Percentiles rank a stretch among this genome's conserved stretches.
Evolutionary conservation across 1,284 basidiomycete genomes (phyloP).

Genomic region (Boletellus dicymbophilus): DNA sequence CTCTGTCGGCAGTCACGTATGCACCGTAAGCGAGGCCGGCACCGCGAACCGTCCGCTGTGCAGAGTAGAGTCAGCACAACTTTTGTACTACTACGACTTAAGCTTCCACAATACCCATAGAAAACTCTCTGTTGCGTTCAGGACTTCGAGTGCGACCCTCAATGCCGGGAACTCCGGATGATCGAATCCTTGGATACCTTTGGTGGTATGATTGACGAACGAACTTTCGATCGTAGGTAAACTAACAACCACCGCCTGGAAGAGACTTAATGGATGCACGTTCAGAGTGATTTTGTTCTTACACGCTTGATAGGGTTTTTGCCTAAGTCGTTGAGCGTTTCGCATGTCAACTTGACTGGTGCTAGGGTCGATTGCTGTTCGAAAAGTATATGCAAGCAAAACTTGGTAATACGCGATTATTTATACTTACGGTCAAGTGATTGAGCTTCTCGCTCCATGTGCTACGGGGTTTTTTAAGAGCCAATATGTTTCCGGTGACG

Average conservation of each 20-base stretch:
- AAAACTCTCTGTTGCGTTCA: conserved; percentile 95
- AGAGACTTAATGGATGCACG: conserved; percentile 5
- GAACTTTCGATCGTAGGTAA: conserved; percentile 95
- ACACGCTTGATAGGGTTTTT: conserved; percentile 75
- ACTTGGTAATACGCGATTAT: background rate
- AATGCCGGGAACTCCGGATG: conserved; percentile 88
- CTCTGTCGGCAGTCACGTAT: conserved; percentile 75
- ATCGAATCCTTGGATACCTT: conserved; percentile 77
- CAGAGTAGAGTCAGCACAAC: conserved; percentile 14
- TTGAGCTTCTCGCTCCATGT: conserved; percentile 75
- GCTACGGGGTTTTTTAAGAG: conserved; percentile 71
- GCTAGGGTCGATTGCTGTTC: conserved; percentile 56
- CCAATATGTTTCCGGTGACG: conserved; percentile 84
- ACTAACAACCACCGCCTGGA: conserved; percentile 81
- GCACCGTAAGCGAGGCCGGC: conserved; percentile 95
- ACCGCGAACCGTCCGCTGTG: conserved; percentile 82
- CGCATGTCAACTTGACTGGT: conserved; percentile 67
- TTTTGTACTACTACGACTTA: background rate
- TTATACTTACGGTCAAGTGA: conserved; percentile 47
- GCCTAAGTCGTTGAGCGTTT: conserved; percentile 80
- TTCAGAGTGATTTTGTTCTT: background rate
- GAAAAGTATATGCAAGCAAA: conserved; percentile 2
- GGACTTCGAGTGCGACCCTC: conserved; percentile 81
- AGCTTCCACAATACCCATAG: conserved; percentile 71
- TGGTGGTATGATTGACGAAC: conserved; percentile 81